Evolutionary conservation across 176 grass and related monocot species (phyloP).

Genomic region (Microstegium vimineum): DNA sequence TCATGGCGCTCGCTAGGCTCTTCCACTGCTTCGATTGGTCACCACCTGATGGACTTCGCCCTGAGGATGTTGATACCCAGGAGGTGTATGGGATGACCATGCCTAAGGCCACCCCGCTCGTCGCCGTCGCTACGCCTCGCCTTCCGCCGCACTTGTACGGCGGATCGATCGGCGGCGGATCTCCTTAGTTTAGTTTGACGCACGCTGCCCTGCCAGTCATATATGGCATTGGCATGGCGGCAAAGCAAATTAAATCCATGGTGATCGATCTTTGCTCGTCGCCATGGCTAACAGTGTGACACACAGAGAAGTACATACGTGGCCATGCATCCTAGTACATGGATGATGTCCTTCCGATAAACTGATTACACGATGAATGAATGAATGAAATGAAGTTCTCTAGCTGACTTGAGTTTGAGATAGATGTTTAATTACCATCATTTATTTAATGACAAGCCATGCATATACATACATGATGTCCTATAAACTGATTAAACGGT

Average conservation of each 20-base stretch:
- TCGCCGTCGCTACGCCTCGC: constrained; percentile 58
- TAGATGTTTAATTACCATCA: not conserved
- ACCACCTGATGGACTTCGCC: constrained; percentile 49
- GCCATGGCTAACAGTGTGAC: too few species aligned
- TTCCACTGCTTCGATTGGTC: constrained; percentile 96
- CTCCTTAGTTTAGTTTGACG: not conserved
- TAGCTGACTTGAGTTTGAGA: not conserved
- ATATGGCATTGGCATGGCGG: constrained; percentile 21
- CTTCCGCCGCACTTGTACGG: constrained; percentile 53
- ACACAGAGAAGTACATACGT: too few species aligned
- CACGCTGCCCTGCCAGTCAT: not conserved
- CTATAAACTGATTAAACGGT: too few species aligned
- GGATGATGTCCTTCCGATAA: too few species aligned
- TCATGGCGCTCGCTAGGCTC: constrained; percentile 85
- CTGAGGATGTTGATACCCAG: constrained; percentile 62
- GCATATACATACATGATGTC: too few species aligned
- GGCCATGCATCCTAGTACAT: too few species aligned
- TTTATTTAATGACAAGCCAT: not conserved
- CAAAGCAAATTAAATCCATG: not conserved
- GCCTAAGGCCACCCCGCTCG: constrained; percentile 72
- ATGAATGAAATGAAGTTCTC: not conserved
- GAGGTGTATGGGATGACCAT: constrained; percentile 84
- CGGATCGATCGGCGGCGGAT: too few species aligned
- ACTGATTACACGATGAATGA: too few species aligned
- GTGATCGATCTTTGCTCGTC: not conserved